Evolutionary conservation across 495 filamentous ascomycete species (phyloP).

Genomic region (Penicillium atrosanguineum): DNA sequence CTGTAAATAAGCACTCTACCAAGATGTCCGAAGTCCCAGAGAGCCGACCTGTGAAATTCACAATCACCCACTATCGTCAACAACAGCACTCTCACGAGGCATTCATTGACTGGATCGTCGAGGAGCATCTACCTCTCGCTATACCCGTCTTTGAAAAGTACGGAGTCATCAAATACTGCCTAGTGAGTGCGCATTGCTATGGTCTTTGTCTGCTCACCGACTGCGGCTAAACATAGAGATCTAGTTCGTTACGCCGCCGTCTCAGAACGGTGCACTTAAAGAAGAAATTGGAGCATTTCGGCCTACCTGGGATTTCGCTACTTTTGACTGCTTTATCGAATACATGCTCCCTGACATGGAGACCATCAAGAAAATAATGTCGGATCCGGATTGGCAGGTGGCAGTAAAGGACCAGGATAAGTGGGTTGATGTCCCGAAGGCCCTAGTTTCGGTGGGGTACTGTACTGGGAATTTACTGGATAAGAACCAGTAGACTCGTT

Average conservation of each 20-base stretch:
- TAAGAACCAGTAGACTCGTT: neutral
- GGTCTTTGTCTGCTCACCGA: too few species aligned
- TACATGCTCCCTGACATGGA: conserved; percentile 4
- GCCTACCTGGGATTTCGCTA: too few species aligned
- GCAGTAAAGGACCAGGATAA: conserved; percentile 27
- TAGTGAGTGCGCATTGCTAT: neutral
- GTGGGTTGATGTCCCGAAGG: conserved; percentile 25
- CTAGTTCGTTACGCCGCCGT: too few species aligned
- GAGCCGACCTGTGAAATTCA: conserved; percentile 23
- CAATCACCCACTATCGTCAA: conserved; percentile 28
- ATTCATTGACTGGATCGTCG: conserved; percentile 32
- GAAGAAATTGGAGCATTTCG: too few species aligned
- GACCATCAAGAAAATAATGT: conserved; percentile 18
- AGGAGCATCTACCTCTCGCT: conserved; percentile 28
- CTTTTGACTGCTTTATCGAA: too few species aligned
- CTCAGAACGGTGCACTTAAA: too few species aligned
- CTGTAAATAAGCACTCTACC: neutral
- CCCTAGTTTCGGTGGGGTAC: conserved; percentile 25
- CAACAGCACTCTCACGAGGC: conserved; percentile 27
- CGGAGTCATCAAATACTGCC: conserved; percentile 26
- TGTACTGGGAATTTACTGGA: conserved; percentile 19
- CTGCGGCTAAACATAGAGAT: too few species aligned
- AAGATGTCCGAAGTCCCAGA: conserved; percentile 8
- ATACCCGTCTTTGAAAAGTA: conserved; percentile 31
- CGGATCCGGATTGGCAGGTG: conserved; percentile 29